A percentile compares a stretch with the other conserved stretches of the same genome.
Evolutionary conservation across 2,329 filamentous ascomycete species (phyloP).

Genomic region (Leptographium wingfieldii): DNA sequence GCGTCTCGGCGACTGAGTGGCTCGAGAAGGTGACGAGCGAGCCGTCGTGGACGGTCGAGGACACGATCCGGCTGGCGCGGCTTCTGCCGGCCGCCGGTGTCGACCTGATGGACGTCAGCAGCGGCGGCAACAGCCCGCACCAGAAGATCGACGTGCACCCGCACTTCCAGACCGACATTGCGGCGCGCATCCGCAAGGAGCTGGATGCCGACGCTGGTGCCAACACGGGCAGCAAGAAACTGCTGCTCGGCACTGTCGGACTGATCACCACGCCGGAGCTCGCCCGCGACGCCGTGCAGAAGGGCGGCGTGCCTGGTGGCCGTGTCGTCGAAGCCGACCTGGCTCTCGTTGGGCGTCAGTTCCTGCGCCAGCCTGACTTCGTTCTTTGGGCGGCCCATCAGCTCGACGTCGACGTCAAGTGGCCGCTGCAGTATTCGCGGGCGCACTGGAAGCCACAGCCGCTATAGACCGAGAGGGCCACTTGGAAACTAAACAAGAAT

Average conservation of each 20-base stretch:
- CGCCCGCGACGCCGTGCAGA: slow-evolving; percentile 47
- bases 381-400: slow-evolving; percentile 62
- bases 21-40: slow-evolving; percentile 30
- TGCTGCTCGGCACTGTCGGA: slow-evolving; percentile 66
- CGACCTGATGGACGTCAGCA: slow-evolving; percentile 73
- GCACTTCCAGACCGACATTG: slow-evolving; percentile 63
- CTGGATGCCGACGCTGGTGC: slow-evolving; percentile 33
- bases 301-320: slow-evolving; percentile 21
- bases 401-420: slow-evolving; percentile 56
- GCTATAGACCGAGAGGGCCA: background rate
- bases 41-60: slow-evolving; percentile 54
- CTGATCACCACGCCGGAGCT: slow-evolving; percentile 56
- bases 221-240: slow-evolving; percentile 23
- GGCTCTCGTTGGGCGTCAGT: slow-evolving; percentile 61
- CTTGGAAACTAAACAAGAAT: background rate
- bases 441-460: slow-evolving; percentile 14
- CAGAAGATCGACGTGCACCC: slow-evolving; percentile 49
- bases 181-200: slow-evolving; percentile 57
- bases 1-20: slow-evolving; percentile 52
- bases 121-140: slow-evolving; percentile 53
- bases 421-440: slow-evolving; percentile 53
- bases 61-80: slow-evolving; percentile 54
- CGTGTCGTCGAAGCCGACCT: slow-evolving; percentile 46
- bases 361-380: slow-evolving; percentile 71
- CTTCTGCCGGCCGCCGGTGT: slow-evolving; percentile 61